These are phyloP conservation scores for Umbelopsis sp. DNA, from an alignment of 371 early-diverging fungal genomes.

Conservation along the genomic window DNA sequence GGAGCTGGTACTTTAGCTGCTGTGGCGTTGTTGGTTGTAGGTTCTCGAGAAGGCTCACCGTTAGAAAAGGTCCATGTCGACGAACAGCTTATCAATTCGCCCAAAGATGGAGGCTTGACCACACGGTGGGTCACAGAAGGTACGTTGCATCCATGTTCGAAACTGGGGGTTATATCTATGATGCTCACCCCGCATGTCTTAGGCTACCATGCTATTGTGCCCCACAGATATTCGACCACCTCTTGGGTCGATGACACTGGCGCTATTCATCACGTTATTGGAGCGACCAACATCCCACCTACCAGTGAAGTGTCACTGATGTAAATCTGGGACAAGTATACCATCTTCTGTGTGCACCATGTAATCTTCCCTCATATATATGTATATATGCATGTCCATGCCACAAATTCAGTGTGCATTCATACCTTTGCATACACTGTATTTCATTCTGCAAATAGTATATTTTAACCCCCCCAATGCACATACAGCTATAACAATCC, in stretches of 20 bases:
- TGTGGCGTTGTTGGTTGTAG: constrained; percentile 27
- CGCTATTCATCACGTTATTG: constrained; percentile 15
- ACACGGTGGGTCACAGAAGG: constrained; percentile 17
- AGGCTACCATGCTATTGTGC: background rate
- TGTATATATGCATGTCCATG: too few species aligned
- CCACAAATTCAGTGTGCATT: too few species aligned
- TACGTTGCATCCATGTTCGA: background rate
- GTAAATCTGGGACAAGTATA: background rate
- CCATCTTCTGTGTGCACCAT: background rate
- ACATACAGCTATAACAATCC: too few species aligned
- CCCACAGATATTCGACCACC: constrained; percentile 11
- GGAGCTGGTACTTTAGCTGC: constrained; percentile 29
- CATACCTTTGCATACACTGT: too few species aligned
- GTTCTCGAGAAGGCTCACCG: constrained; percentile 30
- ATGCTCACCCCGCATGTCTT: background rate
- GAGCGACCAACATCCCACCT: background rate
- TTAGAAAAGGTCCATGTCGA: constrained; percentile 28
- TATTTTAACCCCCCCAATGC: too few species aligned
- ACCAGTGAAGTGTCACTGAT: too few species aligned
- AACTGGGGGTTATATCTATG: too few species aligned
- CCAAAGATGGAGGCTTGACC: background rate
- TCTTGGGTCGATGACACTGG: constrained; percentile 8
- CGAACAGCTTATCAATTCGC: background rate
- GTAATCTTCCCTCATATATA: too few species aligned
- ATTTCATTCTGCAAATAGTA: too few species aligned